Evolutionary conservation across 495 filamentous ascomycete genomes (phyloP).

Genomic region (Podospora pseudopauciseta): DNA sequence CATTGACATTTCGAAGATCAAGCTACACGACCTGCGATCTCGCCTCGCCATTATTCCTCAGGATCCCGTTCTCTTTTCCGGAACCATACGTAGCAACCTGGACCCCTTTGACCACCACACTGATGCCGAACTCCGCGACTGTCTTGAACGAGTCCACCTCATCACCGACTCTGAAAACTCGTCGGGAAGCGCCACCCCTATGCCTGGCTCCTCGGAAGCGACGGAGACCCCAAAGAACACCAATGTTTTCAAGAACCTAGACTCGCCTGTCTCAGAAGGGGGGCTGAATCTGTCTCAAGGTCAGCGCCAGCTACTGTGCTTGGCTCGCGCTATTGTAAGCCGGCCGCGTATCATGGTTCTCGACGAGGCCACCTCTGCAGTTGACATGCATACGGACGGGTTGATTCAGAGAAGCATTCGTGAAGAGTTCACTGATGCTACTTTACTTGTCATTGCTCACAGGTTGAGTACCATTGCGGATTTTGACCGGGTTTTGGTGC

Average conservation of each 20-base stretch:
- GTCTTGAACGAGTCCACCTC: slow-evolving; percentile 73
- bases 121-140: slow-evolving; percentile 69
- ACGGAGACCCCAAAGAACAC: slow-evolving; percentile 45
- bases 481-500: slow-evolving; percentile 79
- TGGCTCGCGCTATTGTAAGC: slow-evolving; percentile 79
- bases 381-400: slow-evolving; percentile 81
- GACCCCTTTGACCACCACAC: slow-evolving; percentile 73
- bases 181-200: slow-evolving; percentile 22
- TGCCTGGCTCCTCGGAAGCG: slow-evolving; percentile 26
- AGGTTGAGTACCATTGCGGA: slow-evolving; percentile 81
- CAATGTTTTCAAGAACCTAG: slow-evolving; percentile 61
- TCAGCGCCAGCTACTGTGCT: slow-evolving; percentile 82
- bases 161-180: slow-evolving; percentile 44
- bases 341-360: slow-evolving; percentile 81
- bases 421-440: slow-evolving; percentile 72
- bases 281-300: slow-evolving; percentile 83
- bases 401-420: slow-evolving; percentile 80
- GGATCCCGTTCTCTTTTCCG: slow-evolving; percentile 83
- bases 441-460: slow-evolving; percentile 84
- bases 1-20: slow-evolving; percentile 70
- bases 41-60: slow-evolving; percentile 76
- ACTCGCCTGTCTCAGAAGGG: slow-evolving; percentile 65
- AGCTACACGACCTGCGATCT: slow-evolving; percentile 67
- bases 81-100: slow-evolving; percentile 77
- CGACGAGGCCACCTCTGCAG: slow-evolving; percentile 85